These are phyloP conservation scores for Candolleomyces efflorescens DNA, from an alignment of 768 basidiomycete species.

Conservation along the genomic window DNA sequence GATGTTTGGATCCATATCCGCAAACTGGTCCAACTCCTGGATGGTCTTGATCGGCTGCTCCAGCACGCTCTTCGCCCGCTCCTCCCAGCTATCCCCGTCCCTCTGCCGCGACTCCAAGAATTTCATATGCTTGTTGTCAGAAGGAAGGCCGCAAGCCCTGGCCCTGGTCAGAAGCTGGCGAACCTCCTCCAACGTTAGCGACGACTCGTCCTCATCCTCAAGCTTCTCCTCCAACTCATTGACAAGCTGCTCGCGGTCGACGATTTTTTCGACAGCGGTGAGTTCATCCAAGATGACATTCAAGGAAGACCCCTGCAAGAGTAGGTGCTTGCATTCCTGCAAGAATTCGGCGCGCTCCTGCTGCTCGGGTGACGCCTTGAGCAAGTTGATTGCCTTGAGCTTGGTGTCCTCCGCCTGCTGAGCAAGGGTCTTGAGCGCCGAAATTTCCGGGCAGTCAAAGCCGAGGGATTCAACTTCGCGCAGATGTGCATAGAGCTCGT, in stretches of 20 bases:
- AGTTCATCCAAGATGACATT: slow-evolving; percentile 86
- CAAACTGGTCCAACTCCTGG: slow-evolving; percentile 71
- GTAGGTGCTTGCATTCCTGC: slow-evolving; percentile 65
- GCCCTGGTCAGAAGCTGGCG: slow-evolving; percentile 69
- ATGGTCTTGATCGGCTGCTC: slow-evolving; percentile 70
- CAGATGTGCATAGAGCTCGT: slow-evolving; percentile 67
- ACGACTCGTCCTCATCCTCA: slow-evolving; percentile 49
- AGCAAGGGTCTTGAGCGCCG: slow-evolving; percentile 46
- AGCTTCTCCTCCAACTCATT: slow-evolving; percentile 71
- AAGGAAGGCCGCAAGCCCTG: slow-evolving; percentile 56
- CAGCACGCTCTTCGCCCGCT: slow-evolving; percentile 60
- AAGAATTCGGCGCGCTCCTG: slow-evolving; percentile 53
- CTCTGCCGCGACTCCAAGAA: slow-evolving; percentile 59
- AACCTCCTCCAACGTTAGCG: slow-evolving; percentile 72
- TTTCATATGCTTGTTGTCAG: slow-evolving; percentile 61
- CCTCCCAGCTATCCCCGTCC: slow-evolving; percentile 76
- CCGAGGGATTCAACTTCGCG: slow-evolving; percentile 73
- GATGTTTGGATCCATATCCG: slow-evolving; percentile 56
- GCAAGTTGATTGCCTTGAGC: slow-evolving; percentile 47
- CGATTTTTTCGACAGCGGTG: slow-evolving; percentile 71
- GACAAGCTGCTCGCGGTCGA: slow-evolving; percentile 73
- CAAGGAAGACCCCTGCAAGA: slow-evolving; percentile 66
- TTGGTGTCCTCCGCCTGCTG: slow-evolving; percentile 64
- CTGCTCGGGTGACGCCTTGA: slow-evolving; percentile 37
- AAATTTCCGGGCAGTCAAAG: slow-evolving; percentile 81